Evolutionary conservation across 2,329 filamentous ascomycete species (phyloP), one percentile per base, ranked within the genome.

Genomic region (Onygenales sp.): DNA sequence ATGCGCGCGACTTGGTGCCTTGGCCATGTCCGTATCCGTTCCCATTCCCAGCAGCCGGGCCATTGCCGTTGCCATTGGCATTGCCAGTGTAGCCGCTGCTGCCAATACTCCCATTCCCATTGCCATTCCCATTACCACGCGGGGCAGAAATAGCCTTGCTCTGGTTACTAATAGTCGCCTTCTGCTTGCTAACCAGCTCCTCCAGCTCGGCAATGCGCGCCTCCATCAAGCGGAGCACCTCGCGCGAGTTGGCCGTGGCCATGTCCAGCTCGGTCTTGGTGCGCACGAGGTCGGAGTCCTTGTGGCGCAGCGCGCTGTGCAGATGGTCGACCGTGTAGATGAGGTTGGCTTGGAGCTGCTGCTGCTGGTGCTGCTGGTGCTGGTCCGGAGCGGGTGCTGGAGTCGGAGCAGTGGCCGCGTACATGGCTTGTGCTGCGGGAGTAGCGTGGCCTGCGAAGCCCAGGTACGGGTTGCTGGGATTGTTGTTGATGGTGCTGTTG

Each of bases 101-200:
- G 4, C 21, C 21, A 27, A 27, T 27, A 27, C 21, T 27, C 21
- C 21, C 21, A 27, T 27, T 27, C 3, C 21, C 21, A 27, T 4
- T 27, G 21, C 21, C 21, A 27, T 27, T 27, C 3, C 21, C 21
- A 27, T 27, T 27, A 4, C 13, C 36, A n/a, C 17, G 52, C 14
- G 62, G 62, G 43, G 64, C 59, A 21, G 63, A 58, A 34, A 67
- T 65, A 0, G 63, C 60, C 52, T 57, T 61, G 45, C 61, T 64
- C 47, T 63, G 61, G n/a, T 59, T 61, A 11, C 48, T 56, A n/a
- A 67, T 62, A 0, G 62, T 62, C 3, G 51, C 34, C 43, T 59
- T 59, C 52, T 65, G 61, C 48, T 56, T 61, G 17, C 54, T 31
- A 7, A 64, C 47, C 3, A 61, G 49, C 0, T 55, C 52, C 21